Percentiles rank a stretch among this genome's conserved stretches.
Conservation (phyloP, 257 asterid species). For the Solanum peruvianum region DNA sequence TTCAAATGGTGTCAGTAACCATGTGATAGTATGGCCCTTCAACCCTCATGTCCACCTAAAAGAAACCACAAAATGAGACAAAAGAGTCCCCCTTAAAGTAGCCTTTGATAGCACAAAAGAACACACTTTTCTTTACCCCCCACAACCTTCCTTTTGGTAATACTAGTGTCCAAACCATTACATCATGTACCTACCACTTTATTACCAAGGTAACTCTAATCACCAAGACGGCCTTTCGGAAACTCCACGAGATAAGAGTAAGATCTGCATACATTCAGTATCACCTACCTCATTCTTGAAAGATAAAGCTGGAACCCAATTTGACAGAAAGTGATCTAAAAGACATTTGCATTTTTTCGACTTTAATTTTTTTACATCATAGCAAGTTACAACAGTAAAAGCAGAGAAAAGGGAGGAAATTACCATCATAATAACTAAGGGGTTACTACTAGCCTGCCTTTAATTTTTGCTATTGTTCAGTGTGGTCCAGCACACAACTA, state of each 20-base stretch:
- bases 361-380: background rate
- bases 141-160: background rate
- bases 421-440: background rate
- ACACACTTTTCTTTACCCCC: slow-evolving; percentile 7
- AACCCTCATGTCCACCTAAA: slow-evolving; percentile 30
- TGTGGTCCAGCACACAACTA: slow-evolving; percentile 57
- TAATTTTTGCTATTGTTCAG: background rate
- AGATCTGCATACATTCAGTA: background rate
- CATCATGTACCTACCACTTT: background rate
- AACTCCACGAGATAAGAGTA: background rate
- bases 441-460: background rate
- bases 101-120: slow-evolving; percentile 28
- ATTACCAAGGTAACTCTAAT: background rate
- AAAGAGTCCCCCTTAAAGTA: slow-evolving; percentile 19
- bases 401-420: background rate
- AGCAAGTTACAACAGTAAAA: background rate
- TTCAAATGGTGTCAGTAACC: slow-evolving; percentile 25
- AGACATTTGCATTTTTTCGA: background rate
- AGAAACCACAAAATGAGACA: slow-evolving; percentile 34
- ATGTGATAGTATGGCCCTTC: slow-evolving; percentile 30
- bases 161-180: background rate
- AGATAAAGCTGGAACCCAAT: background rate
- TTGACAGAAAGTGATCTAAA: background rate
- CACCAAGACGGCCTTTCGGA: background rate
- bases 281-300: background rate